Conservation (phyloP, 306 rosid genomes). For the Prunus fruticosa region DNA sequence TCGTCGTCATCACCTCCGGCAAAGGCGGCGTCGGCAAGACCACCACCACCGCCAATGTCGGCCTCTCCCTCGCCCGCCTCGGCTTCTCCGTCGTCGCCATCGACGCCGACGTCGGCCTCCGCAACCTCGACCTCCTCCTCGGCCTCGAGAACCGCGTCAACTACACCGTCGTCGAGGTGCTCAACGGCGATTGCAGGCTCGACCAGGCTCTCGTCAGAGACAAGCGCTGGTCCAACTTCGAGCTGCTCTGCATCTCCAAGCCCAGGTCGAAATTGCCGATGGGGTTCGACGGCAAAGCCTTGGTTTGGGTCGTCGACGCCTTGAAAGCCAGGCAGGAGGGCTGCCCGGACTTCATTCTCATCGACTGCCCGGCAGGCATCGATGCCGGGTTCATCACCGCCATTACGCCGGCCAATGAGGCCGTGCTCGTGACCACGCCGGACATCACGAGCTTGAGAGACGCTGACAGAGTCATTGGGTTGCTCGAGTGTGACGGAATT, state of each 20-base stretch:
- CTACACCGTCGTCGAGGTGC: constrained; percentile 87
- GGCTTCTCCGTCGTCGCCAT: constrained; percentile 97
- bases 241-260: constrained; percentile 87
- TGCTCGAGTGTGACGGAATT: constrained; percentile 91
- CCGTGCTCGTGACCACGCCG: constrained; percentile 82
- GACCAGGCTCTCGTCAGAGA: constrained; percentile 95
- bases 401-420: constrained; percentile 94
- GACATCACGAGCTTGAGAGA: constrained; percentile 89
- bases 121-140: constrained; percentile 93
- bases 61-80: constrained; percentile 88
- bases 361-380: constrained; percentile 95
- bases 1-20: constrained; percentile 87
- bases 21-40: constrained; percentile 96
- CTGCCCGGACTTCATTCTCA: constrained; percentile 75
- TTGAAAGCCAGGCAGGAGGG: constrained; percentile 62
- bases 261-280: constrained; percentile 87
- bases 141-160: constrained; percentile 98
- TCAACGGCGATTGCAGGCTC: constrained; percentile 91
- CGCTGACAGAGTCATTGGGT: constrained; percentile 85
- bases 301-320: constrained; percentile 92
- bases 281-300: constrained; percentile 89
- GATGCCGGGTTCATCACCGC: constrained; percentile 98
- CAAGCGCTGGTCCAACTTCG: constrained; percentile 96
- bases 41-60: constrained; percentile 90
- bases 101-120: constrained; percentile 94